A percentile compares a stretch with the other conserved stretches of the same genome.
phyloP scores from a whole-genome alignment of 306 rosid species.

The Cucumis hystrix region DNA sequence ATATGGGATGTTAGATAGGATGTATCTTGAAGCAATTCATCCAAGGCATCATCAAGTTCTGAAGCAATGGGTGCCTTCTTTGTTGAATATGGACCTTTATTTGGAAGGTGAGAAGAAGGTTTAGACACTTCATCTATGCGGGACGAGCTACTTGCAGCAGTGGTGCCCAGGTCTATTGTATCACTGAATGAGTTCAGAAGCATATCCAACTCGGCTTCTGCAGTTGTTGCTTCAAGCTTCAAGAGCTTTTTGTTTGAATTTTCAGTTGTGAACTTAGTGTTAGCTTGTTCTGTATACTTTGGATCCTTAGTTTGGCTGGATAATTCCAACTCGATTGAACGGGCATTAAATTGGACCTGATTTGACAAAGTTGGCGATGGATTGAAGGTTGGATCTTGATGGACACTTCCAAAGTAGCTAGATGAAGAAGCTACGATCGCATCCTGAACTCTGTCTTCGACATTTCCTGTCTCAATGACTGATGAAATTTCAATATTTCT shows the following conservation, averaged over 20 bases:
- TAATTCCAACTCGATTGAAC: slow-evolving; percentile 10
- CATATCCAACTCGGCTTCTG: slow-evolving; percentile 62
- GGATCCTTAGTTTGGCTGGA: slow-evolving; percentile 13
- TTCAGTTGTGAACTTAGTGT: slow-evolving; percentile 4
- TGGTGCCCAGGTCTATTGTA: neutral
- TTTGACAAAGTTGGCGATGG: slow-evolving; percentile 5
- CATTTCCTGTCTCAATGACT: slow-evolving; percentile 8
- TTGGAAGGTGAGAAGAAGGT: slow-evolving; percentile 13
- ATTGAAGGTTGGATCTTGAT: slow-evolving; percentile 12
- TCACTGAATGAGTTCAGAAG: slow-evolving; percentile 50
- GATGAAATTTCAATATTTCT: slow-evolving; percentile 18
- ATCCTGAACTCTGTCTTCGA: slow-evolving; percentile 9
- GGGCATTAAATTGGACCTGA: neutral
- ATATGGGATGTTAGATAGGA: slow-evolving; percentile 23
- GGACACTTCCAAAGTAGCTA: slow-evolving; percentile 13
- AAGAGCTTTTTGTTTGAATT: slow-evolving; percentile 16
- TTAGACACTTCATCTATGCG: slow-evolving; percentile 10
- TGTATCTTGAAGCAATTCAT: slow-evolving; percentile 56
- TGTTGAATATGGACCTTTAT: slow-evolving; percentile 18
- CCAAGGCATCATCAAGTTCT: slow-evolving; percentile 53
- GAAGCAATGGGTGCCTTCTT: slow-evolving; percentile 10
- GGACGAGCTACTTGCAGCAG: neutral
- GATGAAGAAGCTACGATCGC: slow-evolving; percentile 4
- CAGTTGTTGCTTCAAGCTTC: slow-evolving; percentile 29
- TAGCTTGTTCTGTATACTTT: slow-evolving; percentile 11